Percentiles rank a stretch among this genome's conserved stretches.
These are phyloP conservation scores for Aspergillus fischeri DNA, from an alignment of 2,329 filamentous ascomycete species.

Conservation along the genomic window DNA sequence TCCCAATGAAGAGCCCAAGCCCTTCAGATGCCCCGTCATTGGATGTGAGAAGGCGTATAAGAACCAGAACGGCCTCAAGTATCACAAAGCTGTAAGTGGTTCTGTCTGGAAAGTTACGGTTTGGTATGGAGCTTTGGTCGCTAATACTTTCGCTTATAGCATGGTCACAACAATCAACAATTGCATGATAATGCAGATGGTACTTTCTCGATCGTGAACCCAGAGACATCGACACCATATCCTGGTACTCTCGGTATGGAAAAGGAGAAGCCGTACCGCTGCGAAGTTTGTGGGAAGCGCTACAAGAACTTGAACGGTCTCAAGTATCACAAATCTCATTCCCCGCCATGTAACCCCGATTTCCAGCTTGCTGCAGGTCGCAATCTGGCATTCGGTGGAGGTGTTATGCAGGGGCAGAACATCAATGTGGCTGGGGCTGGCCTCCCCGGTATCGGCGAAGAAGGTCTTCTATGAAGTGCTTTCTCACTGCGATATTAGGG, in stretches of 20 bases:
- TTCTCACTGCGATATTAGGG: constrained; percentile 10
- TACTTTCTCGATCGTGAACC: constrained; percentile 97
- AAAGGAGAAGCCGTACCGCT: constrained; percentile 98
- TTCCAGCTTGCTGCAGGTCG: constrained; percentile 53
- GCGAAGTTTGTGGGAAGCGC: constrained; percentile 92
- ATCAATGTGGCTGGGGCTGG: constrained; percentile 47
- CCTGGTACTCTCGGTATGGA: constrained; percentile 98
- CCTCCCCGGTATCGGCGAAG: constrained; percentile 44
- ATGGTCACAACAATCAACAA: constrained; percentile 95
- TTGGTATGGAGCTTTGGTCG: constrained; percentile 8
- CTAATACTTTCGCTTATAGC: constrained; percentile 42
- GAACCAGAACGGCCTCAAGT: constrained; percentile 98
- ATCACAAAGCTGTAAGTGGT: constrained; percentile 62
- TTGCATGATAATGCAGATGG: constrained; percentile 95
- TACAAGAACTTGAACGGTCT: constrained; percentile 99
- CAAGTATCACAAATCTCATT: constrained; percentile 89
- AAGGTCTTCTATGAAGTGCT: constrained; percentile 34
- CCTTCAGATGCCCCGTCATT: constrained; percentile 95
- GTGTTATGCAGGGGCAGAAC: constrained; percentile 45
- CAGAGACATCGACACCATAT: constrained; percentile 88
- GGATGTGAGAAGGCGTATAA: constrained; percentile 99
- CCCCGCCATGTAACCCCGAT: constrained; percentile 84
- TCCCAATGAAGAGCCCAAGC: constrained; percentile 87
- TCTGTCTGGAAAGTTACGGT: constrained; percentile 22
- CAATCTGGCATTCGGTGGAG: constrained; percentile 36